phyloP scores from a whole-genome alignment of 2,329 filamentous ascomycete species.

The Tolypocladium nubicola region DNA sequence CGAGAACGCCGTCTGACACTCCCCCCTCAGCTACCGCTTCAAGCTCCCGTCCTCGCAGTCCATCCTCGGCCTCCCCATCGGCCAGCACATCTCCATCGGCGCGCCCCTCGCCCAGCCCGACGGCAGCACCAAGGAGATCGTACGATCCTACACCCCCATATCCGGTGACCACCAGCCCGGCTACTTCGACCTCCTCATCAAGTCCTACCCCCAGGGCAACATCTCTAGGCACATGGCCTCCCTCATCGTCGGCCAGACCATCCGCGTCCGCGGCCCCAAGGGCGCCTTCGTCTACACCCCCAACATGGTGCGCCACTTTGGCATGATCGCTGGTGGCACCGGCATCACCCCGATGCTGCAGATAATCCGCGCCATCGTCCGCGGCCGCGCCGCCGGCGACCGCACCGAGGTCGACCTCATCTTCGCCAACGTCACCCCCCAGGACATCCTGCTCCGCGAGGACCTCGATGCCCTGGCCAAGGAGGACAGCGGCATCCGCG shows the following conservation, averaged over 20 bases:
- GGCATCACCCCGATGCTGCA: conserved; percentile 99
- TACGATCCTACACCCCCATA: conserved; percentile 87
- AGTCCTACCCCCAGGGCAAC: conserved; percentile 95
- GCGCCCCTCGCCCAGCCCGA: conserved; percentile 58
- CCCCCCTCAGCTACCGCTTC: conserved; percentile 68
- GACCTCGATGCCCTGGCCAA: conserved; percentile 72
- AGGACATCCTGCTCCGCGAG: conserved; percentile 89
- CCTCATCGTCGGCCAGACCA: conserved; percentile 71
- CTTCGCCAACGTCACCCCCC: conserved; percentile 88
- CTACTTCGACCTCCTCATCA: conserved; percentile 93
- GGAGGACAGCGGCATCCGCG: conserved; percentile 70
- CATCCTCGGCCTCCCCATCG: conserved; percentile 92
- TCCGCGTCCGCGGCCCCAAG: conserved; percentile 90
- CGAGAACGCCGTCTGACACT: conserved; percentile 1
- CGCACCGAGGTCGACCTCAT: conserved; percentile 86
- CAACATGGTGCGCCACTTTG: conserved; percentile 93
- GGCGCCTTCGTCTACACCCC: conserved; percentile 95
- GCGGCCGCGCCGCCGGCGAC: conserved; percentile 69
- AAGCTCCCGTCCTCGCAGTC: conserved; percentile 64
- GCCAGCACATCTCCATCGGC: conserved; percentile 96
- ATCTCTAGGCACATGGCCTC: conserved; percentile 88
- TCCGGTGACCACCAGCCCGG: conserved; percentile 82
- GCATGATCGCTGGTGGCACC: conserved; percentile 96
- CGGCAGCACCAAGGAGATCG: conserved; percentile 70
- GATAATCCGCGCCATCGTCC: conserved; percentile 81